Conservation (phyloP, 768 basidiomycete genomes). For the Nevesoporus exiguus region DNA sequence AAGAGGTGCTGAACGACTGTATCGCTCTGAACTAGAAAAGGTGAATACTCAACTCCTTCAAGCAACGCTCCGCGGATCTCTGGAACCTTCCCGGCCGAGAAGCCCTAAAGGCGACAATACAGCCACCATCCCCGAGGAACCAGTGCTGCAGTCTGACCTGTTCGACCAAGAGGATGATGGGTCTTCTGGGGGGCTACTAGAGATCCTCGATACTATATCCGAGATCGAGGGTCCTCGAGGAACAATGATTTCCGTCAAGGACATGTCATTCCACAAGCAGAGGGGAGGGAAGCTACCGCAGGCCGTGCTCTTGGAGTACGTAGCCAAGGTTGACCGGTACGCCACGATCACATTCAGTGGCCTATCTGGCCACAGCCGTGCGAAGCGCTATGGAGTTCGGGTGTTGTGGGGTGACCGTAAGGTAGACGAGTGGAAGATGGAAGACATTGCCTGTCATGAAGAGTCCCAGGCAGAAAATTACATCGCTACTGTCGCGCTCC, state of each 20-base stretch:
- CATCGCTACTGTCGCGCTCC: slow-evolving; percentile 80
- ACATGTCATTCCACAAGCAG: slow-evolving; percentile 82
- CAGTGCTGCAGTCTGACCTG: slow-evolving; percentile 35
- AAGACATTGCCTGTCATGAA: slow-evolving; percentile 76
- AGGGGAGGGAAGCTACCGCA: slow-evolving; percentile 83
- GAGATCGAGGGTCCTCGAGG: slow-evolving; percentile 57
- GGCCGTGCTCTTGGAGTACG: slow-evolving; percentile 60
- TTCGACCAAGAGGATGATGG: slow-evolving; percentile 54
- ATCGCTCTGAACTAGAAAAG: slow-evolving; percentile 51
- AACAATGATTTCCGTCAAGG: slow-evolving; percentile 50
- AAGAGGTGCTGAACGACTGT: slow-evolving; percentile 58
- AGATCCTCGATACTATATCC: slow-evolving; percentile 63
- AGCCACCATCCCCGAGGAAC: not conserved
- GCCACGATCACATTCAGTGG: slow-evolving; percentile 67
- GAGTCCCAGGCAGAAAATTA: slow-evolving; percentile 85
- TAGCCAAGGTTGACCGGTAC: slow-evolving; percentile 66
- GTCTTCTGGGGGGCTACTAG: slow-evolving; percentile 61
- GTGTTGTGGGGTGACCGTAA: slow-evolving; percentile 70
- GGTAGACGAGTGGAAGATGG: slow-evolving; percentile 74
- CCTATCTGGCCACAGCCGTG: slow-evolving; percentile 70
- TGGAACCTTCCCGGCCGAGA: not conserved
- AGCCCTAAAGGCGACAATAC: not conserved
- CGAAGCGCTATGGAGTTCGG: slow-evolving; percentile 65
- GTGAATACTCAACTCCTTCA: slow-evolving; percentile 43
- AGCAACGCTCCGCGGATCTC: slow-evolving; percentile 37